Percentiles rank a stretch among this genome's conserved stretches.
Evolutionary conservation across 495 filamentous ascomycete genomes (phyloP).

Genomic region (Tuber microsphaerosporum): DNA sequence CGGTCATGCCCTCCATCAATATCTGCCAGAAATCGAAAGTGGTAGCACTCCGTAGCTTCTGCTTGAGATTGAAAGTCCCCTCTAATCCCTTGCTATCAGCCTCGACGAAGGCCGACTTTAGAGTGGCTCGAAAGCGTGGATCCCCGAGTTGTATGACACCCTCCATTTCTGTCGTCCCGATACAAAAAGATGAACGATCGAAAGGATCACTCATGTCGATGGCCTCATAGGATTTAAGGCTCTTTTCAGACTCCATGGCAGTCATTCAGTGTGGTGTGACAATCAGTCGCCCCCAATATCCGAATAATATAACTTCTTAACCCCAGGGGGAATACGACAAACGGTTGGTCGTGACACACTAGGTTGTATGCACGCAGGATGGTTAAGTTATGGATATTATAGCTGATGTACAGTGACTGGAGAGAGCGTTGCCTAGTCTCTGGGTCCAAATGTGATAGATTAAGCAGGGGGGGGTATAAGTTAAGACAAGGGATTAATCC

Average conservation of each 20-base stretch:
- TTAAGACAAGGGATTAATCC: neutral
- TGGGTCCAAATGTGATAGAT: slow-evolving; percentile 33
- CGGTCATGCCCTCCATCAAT: slow-evolving; percentile 60
- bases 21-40: slow-evolving; percentile 61
- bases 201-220: slow-evolving; percentile 32
- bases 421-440: slow-evolving; percentile 30
- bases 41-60: slow-evolving; percentile 48
- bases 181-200: slow-evolving; percentile 32
- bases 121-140: slow-evolving; percentile 38
- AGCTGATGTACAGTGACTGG: slow-evolving; percentile 8
- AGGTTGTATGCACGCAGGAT: slow-evolving; percentile 29
- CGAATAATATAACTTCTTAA: slow-evolving; percentile 30
- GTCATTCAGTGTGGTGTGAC: slow-evolving; percentile 37
- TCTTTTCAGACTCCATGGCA: slow-evolving; percentile 38
- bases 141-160: slow-evolving; percentile 35
- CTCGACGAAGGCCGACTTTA: slow-evolving; percentile 47
- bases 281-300: slow-evolving; percentile 37
- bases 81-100: slow-evolving; percentile 59
- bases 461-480: slow-evolving; percentile 17
- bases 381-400: slow-evolving; percentile 28
- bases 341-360: slow-evolving; percentile 34
- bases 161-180: slow-evolving; percentile 26
- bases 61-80: slow-evolving; percentile 57
- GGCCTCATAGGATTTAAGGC: slow-evolving; percentile 38
- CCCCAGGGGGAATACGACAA: slow-evolving; percentile 23